Conservation (phyloP, 2,329 filamentous ascomycete species). For the Rhytidhysteron rufulum region DNA sequence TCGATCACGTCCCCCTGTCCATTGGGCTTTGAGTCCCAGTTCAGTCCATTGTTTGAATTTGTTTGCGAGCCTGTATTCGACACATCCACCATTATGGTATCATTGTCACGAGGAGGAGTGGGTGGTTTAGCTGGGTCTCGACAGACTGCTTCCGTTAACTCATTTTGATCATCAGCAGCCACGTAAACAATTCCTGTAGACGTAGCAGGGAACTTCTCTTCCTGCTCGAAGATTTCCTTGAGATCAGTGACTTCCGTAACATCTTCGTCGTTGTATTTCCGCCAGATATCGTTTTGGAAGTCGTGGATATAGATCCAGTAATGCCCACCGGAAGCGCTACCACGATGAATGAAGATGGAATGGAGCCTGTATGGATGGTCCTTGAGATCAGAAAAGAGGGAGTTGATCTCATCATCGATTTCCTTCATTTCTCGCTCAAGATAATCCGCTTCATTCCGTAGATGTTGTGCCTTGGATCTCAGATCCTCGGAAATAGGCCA, state of each 20-base stretch:
- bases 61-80: no score
- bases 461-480: constrained; percentile 15
- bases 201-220: constrained; percentile 50
- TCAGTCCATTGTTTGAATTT: no score
- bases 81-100: background rate
- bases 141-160: constrained; percentile 53
- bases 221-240: constrained; percentile 62
- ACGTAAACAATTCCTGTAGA: constrained; percentile 74
- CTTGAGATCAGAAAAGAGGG: constrained; percentile 61
- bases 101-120: background rate
- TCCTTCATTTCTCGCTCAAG: constrained; percentile 9
- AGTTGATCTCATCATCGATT: constrained; percentile 10
- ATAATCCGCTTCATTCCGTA: constrained; percentile 21
- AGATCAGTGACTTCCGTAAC: constrained; percentile 67
- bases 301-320: constrained; percentile 98
- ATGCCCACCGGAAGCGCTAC: constrained; percentile 64
- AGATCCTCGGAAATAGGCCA: constrained; percentile 16
- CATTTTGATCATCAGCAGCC: constrained; percentile 60
- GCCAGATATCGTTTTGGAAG: constrained; percentile 76
- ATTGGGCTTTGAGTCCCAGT: no score
- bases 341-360: constrained; percentile 88
- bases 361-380: constrained; percentile 77
- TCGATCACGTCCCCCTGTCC: no score
- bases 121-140: constrained; percentile 1
- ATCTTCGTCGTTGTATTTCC: constrained; percentile 86